A percentile compares a stretch with the other conserved stretches of the same genome.
Conservation (phyloP, 225 moss, liverwort and hornwort genomes). For the Polytrichum formosum region DNA sequence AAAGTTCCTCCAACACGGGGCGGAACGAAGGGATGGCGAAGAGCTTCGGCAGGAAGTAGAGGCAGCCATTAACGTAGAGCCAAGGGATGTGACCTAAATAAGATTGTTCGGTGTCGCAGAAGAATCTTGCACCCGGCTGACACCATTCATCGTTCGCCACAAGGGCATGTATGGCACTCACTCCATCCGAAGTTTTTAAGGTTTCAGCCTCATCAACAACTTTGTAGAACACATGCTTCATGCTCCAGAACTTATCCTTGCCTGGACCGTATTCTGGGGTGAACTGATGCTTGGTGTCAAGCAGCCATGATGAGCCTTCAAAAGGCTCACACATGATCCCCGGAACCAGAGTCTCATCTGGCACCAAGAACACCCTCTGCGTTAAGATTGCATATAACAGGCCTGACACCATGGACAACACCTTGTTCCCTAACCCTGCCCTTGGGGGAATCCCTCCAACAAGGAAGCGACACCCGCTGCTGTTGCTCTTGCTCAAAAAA, state of each 20-base stretch:
- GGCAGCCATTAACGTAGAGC: slow-evolving; percentile 82
- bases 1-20: slow-evolving; percentile 68
- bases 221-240: slow-evolving; percentile 49
- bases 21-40: slow-evolving; percentile 74
- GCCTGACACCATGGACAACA: slow-evolving; percentile 39
- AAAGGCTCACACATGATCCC: slow-evolving; percentile 50
- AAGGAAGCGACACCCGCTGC: slow-evolving; percentile 58
- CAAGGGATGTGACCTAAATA: slow-evolving; percentile 49
- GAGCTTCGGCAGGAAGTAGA: slow-evolving; percentile 79
- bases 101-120: slow-evolving; percentile 70
- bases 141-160: slow-evolving; percentile 48
- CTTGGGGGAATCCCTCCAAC: slow-evolving; percentile 58
- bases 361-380: slow-evolving; percentile 43
- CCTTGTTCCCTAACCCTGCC: slow-evolving; percentile 80
- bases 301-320: slow-evolving; percentile 44
- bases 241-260: slow-evolving; percentile 23
- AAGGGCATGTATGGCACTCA: slow-evolving; percentile 29
- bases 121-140: slow-evolving; percentile 66
- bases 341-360: slow-evolving; percentile 35
- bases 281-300: slow-evolving; percentile 33
- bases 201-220: slow-evolving; percentile 13
- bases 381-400: slow-evolving; percentile 44
- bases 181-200: neutral
- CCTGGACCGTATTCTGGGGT: slow-evolving; percentile 48
- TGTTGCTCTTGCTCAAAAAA: slow-evolving; percentile 23